Base-by-base conservation (phyloP, 768 basidiomycete genomes). In the Leccinum olivaceopallidum region DNA sequence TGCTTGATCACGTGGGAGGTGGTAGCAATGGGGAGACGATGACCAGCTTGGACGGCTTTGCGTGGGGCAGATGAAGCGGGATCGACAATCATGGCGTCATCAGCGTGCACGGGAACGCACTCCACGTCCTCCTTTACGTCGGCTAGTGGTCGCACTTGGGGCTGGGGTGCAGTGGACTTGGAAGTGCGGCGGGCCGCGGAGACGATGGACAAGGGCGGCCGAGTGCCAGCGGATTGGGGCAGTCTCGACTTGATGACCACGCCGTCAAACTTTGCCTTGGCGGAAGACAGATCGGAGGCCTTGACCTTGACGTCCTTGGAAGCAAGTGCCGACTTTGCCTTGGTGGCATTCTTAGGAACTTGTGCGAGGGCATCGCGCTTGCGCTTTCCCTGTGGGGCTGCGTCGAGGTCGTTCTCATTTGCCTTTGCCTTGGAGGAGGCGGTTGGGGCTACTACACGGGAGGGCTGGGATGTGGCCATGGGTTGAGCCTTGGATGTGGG, bases 301-400 rank as follows among this genome's bases (percentile, higher is more conserved):
- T 88, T 89, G 55, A 81, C 83, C 76, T 91, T 91, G 56, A 60
- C 64, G n/a, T 69, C 70, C 56, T 67, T 69, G 7, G 67, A 57
- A 0, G 62, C 69, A 39, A 81, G 82, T 49, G 69, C 59, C 50
- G 63, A 67, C 61, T 78, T 78, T 63, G 80, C 65, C 61, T 71
- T 75, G 59, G 65, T 69, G 37, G 73, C 80, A 66, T 83, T 85
- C 67, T 86, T 85, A 3, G 78, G 77, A 49, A 92, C 87, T 69
- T 93, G 92, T 16, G 83, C 83, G 47, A 93, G 78, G 0, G 86
- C 89, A 53, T 87, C 86, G 20, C 91, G 87, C 72, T 92, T 92
- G 58, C 90, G 83, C 71, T 90, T 90, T 36, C 81, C 84, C 51
- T 81, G 81, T 3, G 78, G 76, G 20, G 78, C 73, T 14, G 76